phyloP scores from a whole-genome alignment of 169 alveolate species.

The Blepharisma undulans region DNA sequence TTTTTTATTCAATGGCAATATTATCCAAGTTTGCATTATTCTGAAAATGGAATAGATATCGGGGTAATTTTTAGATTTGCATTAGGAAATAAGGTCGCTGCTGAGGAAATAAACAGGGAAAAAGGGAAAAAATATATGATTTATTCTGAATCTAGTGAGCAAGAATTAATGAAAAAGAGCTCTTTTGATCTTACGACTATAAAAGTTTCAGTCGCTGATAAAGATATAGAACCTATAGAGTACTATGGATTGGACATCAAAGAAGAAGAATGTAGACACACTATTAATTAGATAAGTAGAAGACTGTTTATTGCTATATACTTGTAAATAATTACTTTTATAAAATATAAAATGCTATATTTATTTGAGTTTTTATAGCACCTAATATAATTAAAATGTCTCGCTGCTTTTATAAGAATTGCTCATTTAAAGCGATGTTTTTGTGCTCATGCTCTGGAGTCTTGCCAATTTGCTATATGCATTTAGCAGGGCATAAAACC shows the following conservation, averaged over 20 bases:
- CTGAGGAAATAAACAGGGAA: background rate
- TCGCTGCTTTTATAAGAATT: background rate
- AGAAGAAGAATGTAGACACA: background rate
- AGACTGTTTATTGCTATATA: background rate
- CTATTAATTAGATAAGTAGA: background rate
- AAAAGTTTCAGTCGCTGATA: background rate
- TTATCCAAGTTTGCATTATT: background rate
- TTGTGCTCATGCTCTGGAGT: background rate
- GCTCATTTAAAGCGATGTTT: background rate
- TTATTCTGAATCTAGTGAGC: background rate
- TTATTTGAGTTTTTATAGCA: background rate
- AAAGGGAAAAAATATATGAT: background rate
- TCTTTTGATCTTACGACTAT: background rate
- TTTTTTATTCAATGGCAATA: background rate
- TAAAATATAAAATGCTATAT: background rate
- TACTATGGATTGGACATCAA: background rate
- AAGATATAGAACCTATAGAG: background rate
- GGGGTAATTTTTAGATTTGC: background rate
- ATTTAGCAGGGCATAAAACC: background rate
- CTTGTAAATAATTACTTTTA: too few species aligned
- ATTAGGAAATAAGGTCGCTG: background rate
- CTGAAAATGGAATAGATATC: background rate
- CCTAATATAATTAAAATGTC: background rate
- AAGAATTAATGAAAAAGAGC: background rate
- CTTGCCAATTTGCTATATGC: background rate